Base-by-base conservation (phyloP, 169 alveolate species). In the Amoebophrya sp. region DNA sequence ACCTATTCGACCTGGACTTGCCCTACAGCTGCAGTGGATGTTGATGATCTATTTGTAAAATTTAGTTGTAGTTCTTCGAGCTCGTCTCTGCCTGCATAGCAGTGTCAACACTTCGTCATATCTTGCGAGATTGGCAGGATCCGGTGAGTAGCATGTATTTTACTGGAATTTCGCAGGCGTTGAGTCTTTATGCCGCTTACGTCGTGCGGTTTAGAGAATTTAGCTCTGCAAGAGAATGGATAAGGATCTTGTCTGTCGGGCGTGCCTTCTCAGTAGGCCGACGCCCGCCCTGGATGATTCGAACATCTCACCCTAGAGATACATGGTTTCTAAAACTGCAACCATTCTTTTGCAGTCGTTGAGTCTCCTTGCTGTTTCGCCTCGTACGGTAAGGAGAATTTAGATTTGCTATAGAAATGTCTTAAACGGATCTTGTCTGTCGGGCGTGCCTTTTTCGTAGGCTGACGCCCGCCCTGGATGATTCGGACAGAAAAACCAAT, bases 401-500 rank as follows among this genome's bases (percentile, higher is more conserved):
- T 58, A 58, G 23, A 7, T 58, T 29, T 58, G 78, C 78, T 23
- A 58, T 4, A 58, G 26, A 58, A 58, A n/a, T n/a, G n/a, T n/a
- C n/a, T n/a, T n/a, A 23, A 16, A 58, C 5, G 34, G 34, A n/a
- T 16, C 78, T 58, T 58, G 78, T 58, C 78, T 58, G 78, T 58
- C 78, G 78, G 78, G 4, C 34, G 34, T 7, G 26, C 23, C 34
- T 29, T 4, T 58, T 58, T 29, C 78, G 5, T 7, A 23, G 5
- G 78, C 78, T 23, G 78, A 13, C 29, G 78, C 67, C 78, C 78
- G 78, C 78, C 78, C 78, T 58, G 78, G 78, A 58, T 58, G 78
- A 16, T 58, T 16, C 78, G 23, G 23, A 58, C 78, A 58, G 23
- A 7, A n/a, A n/a, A n/a, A n/a, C n/a, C n/a, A n/a, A n/a, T n/a